Conservation (phyloP, 164 flowering plant genomes). For the Kingdonia uniflora region DNA sequence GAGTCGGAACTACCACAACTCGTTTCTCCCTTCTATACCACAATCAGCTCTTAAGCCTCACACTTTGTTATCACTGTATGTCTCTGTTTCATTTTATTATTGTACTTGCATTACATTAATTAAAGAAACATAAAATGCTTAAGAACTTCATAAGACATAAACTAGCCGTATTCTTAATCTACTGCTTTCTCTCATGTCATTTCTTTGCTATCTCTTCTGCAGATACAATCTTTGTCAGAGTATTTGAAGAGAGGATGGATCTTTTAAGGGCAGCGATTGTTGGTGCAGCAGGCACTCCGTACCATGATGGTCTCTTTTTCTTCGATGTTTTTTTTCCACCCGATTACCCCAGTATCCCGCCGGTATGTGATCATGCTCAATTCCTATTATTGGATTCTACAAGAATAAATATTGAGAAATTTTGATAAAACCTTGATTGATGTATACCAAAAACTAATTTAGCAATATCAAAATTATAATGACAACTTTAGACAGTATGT, state of each 20-base stretch:
- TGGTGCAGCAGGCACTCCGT: slow-evolving; percentile 10
- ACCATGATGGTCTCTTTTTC: slow-evolving; percentile 10
- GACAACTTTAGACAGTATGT: too few relatives aligned
- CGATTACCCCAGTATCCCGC: slow-evolving; percentile 6
- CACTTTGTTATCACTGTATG: too few relatives aligned
- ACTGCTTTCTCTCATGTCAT: neutral
- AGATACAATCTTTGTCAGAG: slow-evolving; percentile 10
- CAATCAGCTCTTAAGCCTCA: too few relatives aligned
- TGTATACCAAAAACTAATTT: too few relatives aligned
- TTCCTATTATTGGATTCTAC: too few relatives aligned
- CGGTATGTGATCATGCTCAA: neutral
- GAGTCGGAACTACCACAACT: too few relatives aligned
- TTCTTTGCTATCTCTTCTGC: neutral
- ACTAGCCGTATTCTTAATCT: neutral
- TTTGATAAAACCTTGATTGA: too few relatives aligned
- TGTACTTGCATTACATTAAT: neutral
- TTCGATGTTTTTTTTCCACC: slow-evolving; percentile 6
- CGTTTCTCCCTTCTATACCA: too few relatives aligned
- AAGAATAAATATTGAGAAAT: too few relatives aligned
- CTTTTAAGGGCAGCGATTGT: slow-evolving; percentile 9
- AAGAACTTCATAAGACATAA: neutral
- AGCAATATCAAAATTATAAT: too few relatives aligned
- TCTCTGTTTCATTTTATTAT: too few relatives aligned
- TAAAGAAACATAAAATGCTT: neutral
- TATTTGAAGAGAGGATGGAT: slow-evolving; percentile 10